A percentile compares a stretch with the other conserved stretches of the same genome.
phyloP scores from a whole-genome alignment of 2,329 filamentous ascomycete genomes.

The Coniochaeta hoffmannii region DNA sequence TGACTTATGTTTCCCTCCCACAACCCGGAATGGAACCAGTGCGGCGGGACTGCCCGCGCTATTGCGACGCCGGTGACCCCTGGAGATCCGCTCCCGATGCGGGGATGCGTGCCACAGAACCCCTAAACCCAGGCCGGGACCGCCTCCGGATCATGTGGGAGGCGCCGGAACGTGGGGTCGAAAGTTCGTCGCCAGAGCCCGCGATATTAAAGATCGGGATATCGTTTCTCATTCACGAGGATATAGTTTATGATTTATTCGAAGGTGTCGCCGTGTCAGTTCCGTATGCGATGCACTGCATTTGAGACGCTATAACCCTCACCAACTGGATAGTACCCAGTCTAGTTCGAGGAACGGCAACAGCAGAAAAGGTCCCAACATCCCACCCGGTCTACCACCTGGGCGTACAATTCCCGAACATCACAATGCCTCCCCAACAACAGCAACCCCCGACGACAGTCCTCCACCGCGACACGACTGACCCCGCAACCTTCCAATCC shows the following conservation, averaged over 20 bases:
- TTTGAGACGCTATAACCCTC: too few species aligned
- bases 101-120: background rate
- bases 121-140: background rate
- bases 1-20: background rate
- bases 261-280: too few species aligned
- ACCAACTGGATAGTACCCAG: too few species aligned
- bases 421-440: background rate
- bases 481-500: slow-evolving; percentile 8
- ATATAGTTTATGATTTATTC: background rate
- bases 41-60: background rate
- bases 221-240: background rate
- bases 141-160: background rate
- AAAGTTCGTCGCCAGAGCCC: background rate
- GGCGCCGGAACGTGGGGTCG: background rate
- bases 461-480: slow-evolving; percentile 13
- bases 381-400: too few species aligned
- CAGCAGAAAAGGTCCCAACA: too few species aligned
- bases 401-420: background rate
- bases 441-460: slow-evolving; percentile 1
- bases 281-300: too few species aligned
- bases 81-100: background rate
- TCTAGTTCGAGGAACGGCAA: too few species aligned
- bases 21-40: background rate
- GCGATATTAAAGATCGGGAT: background rate
- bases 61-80: too few species aligned